phyloP scores from a whole-genome alignment of 306 rosid species.

The Cyclanthera cordifolia region DNA sequence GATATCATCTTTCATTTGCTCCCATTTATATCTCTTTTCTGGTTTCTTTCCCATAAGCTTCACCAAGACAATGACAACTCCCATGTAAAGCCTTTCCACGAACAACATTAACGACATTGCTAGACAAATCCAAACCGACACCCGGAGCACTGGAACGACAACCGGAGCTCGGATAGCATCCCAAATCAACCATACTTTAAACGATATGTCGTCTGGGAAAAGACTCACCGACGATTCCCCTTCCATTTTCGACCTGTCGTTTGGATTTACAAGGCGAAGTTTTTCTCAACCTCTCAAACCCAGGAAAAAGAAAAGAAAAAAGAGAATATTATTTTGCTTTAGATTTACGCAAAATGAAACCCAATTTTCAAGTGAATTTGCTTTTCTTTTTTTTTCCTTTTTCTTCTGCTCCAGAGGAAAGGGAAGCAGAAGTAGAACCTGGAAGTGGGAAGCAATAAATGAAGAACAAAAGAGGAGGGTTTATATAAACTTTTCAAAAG shows the following conservation, averaged over 20 bases:
- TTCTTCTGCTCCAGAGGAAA: too few species aligned
- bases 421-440: not conserved
- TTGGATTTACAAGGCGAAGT: not conserved
- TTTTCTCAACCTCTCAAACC: too few species aligned
- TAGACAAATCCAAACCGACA: slow-evolving; percentile 4
- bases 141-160: slow-evolving; percentile 5
- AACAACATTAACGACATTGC: slow-evolving; percentile 14
- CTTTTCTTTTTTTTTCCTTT: too few species aligned
- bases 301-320: not conserved
- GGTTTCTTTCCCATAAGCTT: slow-evolving; percentile 10
- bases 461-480: not conserved
- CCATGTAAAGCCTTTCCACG: slow-evolving; percentile 16
- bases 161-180: slow-evolving; percentile 1
- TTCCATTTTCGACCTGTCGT: not conserved
- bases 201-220: slow-evolving; percentile 1
- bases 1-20: slow-evolving; percentile 16
- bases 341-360: not conserved
- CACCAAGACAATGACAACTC: not conserved
- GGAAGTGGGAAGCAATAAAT: too few species aligned
- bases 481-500: not conserved
- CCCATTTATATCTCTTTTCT: slow-evolving; percentile 16
- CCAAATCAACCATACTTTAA: not conserved
- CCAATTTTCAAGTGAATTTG: not conserved
- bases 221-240: not conserved
- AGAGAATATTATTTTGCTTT: not conserved